phyloP scores from a whole-genome alignment of 164 flowering plant genomes.

The Macadamia tetraphylla region DNA sequence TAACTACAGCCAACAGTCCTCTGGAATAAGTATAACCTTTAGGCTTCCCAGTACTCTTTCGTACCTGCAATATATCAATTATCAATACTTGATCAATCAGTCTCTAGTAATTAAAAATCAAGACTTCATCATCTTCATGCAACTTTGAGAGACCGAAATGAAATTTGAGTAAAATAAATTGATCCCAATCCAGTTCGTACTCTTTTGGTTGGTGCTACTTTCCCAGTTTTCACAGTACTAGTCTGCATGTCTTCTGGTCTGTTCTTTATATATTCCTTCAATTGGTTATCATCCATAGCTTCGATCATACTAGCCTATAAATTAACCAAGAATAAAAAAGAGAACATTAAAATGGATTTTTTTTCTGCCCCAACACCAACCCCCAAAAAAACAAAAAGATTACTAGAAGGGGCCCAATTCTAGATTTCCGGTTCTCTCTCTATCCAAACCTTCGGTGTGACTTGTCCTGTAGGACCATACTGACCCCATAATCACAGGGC shows the following conservation, averaged over 20 bases:
- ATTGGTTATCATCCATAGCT: constrained; percentile 35
- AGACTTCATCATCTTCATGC: too few species aligned
- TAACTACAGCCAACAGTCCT: constrained; percentile 30
- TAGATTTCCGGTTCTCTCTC: too few species aligned
- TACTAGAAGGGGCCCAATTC: too few species aligned
- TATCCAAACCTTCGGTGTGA: too few species aligned
- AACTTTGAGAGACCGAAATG: too few species aligned
- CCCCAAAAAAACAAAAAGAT: too few species aligned
- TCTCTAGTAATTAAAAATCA: not conserved
- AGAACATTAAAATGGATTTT: too few species aligned
- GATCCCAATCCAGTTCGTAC: constrained; percentile 14
- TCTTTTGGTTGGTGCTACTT: constrained; percentile 20
- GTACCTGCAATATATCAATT: constrained; percentile 16
- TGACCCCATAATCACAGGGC: too few species aligned
- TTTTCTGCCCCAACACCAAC: too few species aligned
- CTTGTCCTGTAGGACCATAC: too few species aligned
- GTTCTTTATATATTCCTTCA: constrained; percentile 29
- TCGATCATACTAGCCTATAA: constrained; percentile 29
- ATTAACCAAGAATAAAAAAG: too few species aligned
- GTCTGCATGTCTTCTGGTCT: constrained; percentile 26
- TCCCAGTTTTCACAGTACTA: constrained; percentile 19
- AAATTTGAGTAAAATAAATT: not conserved
- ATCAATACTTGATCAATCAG: not conserved
- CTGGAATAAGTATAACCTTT: constrained; percentile 12
- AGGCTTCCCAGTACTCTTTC: constrained; percentile 16